Evolutionary conservation across 2,329 filamentous ascomycete species (phyloP), one percentile per base, ranked within the genome.

Genomic region (Fusarium proliferatum): DNA sequence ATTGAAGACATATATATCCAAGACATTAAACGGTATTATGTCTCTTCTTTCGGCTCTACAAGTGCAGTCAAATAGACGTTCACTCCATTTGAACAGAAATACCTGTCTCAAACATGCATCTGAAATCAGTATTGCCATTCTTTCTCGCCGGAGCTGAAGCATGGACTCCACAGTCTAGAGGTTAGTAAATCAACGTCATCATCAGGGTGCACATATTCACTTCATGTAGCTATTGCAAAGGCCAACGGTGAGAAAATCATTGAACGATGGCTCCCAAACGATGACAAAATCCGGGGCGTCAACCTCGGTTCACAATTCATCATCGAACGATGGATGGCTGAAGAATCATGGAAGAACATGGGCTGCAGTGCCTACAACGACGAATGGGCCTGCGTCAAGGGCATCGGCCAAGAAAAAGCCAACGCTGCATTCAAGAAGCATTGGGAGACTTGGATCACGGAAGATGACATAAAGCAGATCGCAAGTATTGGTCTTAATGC

Each of bases 231-330:
- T 16, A 23, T 13, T 23, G 42, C 63, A 2, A 26, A 39, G 16
- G 48, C 45, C 8, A 68, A 34, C 3, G 46, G 57, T 4, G 57
- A 67, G 17, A 48, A 41, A 8, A 26, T 72, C 1, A 39, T 63
- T 0, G 52, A 71, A 15, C 23, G 75, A 52, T 77, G 76, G 71
- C 67, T 78, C 0, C 49, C 65, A 2, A 56, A 46, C 1, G 43
- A 56, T 2, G 42, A 58, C 21, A 79, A 79, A 33, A 64, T 79
- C 4, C 75, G 76, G 1, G 76, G 77, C 9, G 77, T 79, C 51
- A 79, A 79, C 2, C 73, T 79, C 0, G 77, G 76, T 4, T 79
- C 75, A 1, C 76, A 78, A 3, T 79, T 78, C 69, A 76, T 79
- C 33, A 58, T 79, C 15, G 77, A 79, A 30, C 71, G 72, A 30